Percentiles rank a stretch among this genome's conserved stretches.
Conservation (phyloP, 305 asterid genomes). For the Fraxinus sp. region DNA sequence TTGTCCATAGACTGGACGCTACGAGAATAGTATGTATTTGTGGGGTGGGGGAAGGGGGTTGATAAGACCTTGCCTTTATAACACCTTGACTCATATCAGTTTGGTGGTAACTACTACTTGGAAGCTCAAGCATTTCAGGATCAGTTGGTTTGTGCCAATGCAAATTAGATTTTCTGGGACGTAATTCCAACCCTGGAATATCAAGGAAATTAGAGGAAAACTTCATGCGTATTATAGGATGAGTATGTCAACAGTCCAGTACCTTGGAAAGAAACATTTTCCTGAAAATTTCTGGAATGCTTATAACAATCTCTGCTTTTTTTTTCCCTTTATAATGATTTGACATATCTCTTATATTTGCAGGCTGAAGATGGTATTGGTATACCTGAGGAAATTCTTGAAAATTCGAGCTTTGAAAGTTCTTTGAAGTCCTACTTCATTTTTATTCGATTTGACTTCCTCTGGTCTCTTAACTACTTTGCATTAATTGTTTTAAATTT, state of each 20-base stretch:
- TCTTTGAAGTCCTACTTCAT: constrained; percentile 68
- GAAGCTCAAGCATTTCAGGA: neutral
- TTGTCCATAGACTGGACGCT: neutral
- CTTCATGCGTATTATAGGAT: neutral
- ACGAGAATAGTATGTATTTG: constrained; percentile 4
- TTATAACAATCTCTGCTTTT: neutral
- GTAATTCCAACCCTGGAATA: neutral
- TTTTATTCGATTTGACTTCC: constrained; percentile 74
- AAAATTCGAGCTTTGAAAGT: constrained; percentile 67
- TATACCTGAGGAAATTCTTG: constrained; percentile 93
- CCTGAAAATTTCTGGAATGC: constrained; percentile 2
- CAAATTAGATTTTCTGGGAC: neutral
- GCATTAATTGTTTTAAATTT: constrained; percentile 78
- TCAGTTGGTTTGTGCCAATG: neutral
- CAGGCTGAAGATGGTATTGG: constrained; percentile 99
- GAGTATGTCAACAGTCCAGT: neutral
- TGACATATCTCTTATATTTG: constrained; percentile 25
- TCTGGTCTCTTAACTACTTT: constrained; percentile 88
- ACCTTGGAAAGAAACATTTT: constrained; percentile 9
- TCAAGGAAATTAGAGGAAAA: neutral
- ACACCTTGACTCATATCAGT: constrained; percentile 1
- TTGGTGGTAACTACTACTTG: neutral
- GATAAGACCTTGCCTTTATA: neutral
- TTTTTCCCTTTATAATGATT: constrained; percentile 5
- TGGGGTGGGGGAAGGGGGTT: neutral